A percentile compares a stretch with the other conserved stretches of the same genome.
Conservation (phyloP, 208 protist species). For the Trypanosoma melophagium region DNA sequence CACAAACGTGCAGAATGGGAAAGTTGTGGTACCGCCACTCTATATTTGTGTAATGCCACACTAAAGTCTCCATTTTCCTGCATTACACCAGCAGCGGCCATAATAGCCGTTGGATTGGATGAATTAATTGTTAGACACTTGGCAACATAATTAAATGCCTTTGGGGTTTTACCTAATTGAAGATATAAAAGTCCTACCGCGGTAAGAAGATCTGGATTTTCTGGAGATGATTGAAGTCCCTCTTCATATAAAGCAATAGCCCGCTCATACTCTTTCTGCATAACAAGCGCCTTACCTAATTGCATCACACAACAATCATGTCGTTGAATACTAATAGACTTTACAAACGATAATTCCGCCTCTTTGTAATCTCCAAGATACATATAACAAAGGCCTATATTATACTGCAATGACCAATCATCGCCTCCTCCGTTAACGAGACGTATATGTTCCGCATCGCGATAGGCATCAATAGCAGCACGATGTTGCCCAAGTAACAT, state of each 20-base stretch:
- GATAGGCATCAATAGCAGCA: constrained; percentile 88
- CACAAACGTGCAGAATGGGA: constrained; percentile 94
- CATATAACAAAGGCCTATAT: constrained; percentile 91
- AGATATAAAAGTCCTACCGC: constrained; percentile 92
- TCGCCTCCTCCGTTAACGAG: constrained; percentile 35
- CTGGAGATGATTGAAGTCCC: constrained; percentile 83
- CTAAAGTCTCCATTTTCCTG: constrained; percentile 95
- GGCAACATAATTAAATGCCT: constrained; percentile 92
- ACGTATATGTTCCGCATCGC: constrained; percentile 73
- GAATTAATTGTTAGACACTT: constrained; percentile 91
- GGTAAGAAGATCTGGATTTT: constrained; percentile 93
- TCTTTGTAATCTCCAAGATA: constrained; percentile 73
- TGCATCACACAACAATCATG: constrained; percentile 93
- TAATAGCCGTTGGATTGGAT: constrained; percentile 86
- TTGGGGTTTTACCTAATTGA: constrained; percentile 59
- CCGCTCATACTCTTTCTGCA: constrained; percentile 54
- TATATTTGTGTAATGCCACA: constrained; percentile 95
- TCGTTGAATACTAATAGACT: constrained; percentile 80
- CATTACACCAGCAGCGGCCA: constrained; percentile 94
- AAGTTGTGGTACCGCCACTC: constrained; percentile 81
- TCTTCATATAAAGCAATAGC: constrained; percentile 84
- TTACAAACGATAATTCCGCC: constrained; percentile 79
- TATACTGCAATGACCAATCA: constrained; percentile 93
- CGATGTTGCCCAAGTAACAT: constrained; percentile 92
- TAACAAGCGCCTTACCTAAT: constrained; percentile 80